A percentile compares a stretch with the other conserved stretches of the same genome.
Conservation (phyloP, 1,284 basidiomycete species). For the Microbotryum scabiosae region DNA sequence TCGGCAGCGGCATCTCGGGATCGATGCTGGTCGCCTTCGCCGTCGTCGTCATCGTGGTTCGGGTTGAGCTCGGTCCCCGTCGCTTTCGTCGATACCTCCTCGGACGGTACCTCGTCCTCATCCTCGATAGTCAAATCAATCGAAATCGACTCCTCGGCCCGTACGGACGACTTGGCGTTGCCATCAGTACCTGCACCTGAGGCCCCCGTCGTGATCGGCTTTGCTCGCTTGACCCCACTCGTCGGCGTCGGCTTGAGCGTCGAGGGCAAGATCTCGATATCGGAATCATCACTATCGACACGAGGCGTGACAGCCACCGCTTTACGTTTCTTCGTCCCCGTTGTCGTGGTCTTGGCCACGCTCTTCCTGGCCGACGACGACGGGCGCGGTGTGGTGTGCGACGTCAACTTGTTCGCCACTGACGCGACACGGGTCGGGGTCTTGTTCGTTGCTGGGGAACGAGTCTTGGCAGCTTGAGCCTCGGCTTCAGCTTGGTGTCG, state of each 20-base stretch:
- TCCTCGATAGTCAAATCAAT: conserved; percentile 11
- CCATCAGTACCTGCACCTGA: background rate
- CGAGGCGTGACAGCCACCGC: conserved; percentile 2
- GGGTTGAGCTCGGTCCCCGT: conserved; percentile 2
- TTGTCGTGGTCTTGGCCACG: background rate
- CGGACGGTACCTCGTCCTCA: conserved; percentile 21
- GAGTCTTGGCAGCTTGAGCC: too few species aligned
- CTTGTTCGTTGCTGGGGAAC: too few species aligned
- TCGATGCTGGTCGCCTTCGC: background rate
- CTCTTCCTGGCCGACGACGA: background rate
- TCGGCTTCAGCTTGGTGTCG: too few species aligned
- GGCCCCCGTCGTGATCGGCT: too few species aligned
- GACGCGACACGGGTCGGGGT: too few species aligned
- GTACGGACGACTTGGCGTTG: background rate
- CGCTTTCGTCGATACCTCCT: conserved; percentile 18
- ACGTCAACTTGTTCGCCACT: too few species aligned
- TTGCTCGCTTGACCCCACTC: background rate
- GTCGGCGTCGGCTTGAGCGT: background rate
- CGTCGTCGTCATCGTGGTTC: conserved; percentile 11
- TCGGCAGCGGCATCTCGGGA: conserved; percentile 17
- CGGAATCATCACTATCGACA: conserved; percentile 1
- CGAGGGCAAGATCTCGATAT: background rate
- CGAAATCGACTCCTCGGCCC: too few species aligned
- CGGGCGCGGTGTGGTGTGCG: too few species aligned
- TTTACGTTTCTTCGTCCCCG: background rate